phyloP scores from a whole-genome alignment of 2,329 filamentous ascomycete species.

The Seiridium cupressi region DNA sequence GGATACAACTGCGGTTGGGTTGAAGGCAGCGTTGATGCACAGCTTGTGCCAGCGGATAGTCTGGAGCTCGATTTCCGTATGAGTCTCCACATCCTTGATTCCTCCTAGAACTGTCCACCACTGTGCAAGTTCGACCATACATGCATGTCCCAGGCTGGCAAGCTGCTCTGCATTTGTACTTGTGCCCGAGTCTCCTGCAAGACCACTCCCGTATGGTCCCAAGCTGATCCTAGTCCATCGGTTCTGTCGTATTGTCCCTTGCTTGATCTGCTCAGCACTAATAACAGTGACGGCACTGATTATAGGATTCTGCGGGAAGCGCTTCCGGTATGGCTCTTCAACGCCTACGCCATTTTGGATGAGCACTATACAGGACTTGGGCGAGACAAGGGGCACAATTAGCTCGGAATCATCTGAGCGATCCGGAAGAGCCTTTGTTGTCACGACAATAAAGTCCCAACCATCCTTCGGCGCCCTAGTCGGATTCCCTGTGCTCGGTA shows the following conservation, averaged over 20 bases:
- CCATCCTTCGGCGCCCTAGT: conserved; percentile 16
- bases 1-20: conserved; percentile 67
- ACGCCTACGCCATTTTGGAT: conserved; percentile 73
- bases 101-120: conserved; percentile 56
- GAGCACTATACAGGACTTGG: conserved; percentile 58
- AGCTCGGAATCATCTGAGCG: conserved; percentile 58
- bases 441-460: conserved; percentile 69
- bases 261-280: conserved; percentile 63
- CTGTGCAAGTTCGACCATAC: conserved; percentile 48
- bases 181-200: conserved; percentile 29
- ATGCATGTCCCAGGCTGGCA: conserved; percentile 32
- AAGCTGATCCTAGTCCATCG: conserved; percentile 72
- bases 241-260: conserved; percentile 66
- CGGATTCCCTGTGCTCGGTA: conserved; percentile 18
- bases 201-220: conserved; percentile 60
- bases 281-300: conserved; percentile 69
- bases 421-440: conserved; percentile 69
- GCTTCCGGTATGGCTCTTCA: conserved; percentile 61
- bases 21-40: conserved; percentile 74
- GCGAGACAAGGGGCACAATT: conserved; percentile 57
- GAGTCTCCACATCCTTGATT: conserved; percentile 63
- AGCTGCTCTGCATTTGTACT: conserved; percentile 24
- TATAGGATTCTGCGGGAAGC: conserved; percentile 60
- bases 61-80: conserved; percentile 66
- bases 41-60: conserved; percentile 75